Conservation (phyloP, 2,329 filamentous ascomycete genomes). For the Colletotrichum falcatum region DNA sequence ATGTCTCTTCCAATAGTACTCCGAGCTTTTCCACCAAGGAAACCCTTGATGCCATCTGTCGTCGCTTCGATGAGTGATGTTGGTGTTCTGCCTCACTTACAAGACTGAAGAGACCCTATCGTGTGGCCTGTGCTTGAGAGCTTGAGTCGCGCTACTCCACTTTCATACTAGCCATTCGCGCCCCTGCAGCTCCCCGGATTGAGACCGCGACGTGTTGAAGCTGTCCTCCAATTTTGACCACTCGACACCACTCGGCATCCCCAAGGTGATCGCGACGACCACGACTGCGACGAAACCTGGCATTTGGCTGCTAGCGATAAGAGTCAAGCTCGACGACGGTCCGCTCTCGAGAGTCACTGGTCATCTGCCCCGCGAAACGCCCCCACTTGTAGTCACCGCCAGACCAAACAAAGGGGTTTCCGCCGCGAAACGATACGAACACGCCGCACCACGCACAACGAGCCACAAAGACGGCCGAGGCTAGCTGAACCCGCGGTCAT, state of each 20-base stretch:
- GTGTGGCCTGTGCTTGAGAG: constrained; percentile 34
- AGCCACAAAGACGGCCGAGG: constrained; percentile 12
- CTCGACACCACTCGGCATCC: constrained; percentile 21
- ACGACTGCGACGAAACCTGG: constrained; percentile 28
- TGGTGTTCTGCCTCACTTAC: constrained; percentile 20
- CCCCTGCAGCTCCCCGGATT: constrained; percentile 42
- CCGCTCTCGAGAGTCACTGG: not conserved
- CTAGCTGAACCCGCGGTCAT: not conserved
- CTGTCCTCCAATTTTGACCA: constrained; percentile 40
- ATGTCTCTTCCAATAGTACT: fast-evolving
- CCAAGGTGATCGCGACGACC: constrained; percentile 25
- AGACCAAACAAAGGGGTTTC: constrained; percentile 38
- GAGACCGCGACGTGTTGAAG: constrained; percentile 42
- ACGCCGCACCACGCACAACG: constrained; percentile 10
- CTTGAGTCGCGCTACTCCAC: constrained; percentile 35
- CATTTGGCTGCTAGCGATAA: not conserved
- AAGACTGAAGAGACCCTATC: constrained; percentile 21
- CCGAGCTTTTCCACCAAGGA: no score
- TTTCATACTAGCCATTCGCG: constrained; percentile 38
- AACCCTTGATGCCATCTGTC: not conserved
- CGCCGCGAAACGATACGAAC: constrained; percentile 31
- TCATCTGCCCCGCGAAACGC: constrained; percentile 9
- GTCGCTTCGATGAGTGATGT: not conserved
- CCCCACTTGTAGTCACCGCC: constrained; percentile 37
- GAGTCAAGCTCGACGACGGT: not conserved